These are phyloP conservation scores for Hygrocybe coccinea DNA, from an alignment of 768 basidiomycete species.

Conservation along the genomic window DNA sequence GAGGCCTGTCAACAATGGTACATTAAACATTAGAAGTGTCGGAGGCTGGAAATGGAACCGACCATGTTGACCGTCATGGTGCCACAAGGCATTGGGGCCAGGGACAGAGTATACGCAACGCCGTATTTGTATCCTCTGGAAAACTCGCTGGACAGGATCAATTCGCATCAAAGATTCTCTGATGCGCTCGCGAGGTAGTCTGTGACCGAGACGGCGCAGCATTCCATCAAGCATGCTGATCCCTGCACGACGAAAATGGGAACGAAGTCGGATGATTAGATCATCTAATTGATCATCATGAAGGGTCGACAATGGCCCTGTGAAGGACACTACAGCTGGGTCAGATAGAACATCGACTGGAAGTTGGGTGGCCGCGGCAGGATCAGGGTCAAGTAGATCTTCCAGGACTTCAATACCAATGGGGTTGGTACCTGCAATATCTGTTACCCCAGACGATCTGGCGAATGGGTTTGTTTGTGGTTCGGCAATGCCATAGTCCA, in stretches of 20 bases:
- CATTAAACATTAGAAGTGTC: not conserved
- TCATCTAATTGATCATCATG: conserved; percentile 12
- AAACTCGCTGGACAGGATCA: conserved; percentile 14
- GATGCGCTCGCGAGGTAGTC: conserved; percentile 12
- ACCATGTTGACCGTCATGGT: conserved; percentile 38
- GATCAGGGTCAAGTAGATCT: conserved; percentile 6
- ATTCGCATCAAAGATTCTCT: conserved; percentile 11
- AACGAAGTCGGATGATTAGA: conserved; percentile 7
- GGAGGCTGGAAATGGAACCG: conserved; percentile 1
- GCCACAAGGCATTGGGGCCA: conserved; percentile 32
- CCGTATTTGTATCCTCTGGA: conserved; percentile 13
- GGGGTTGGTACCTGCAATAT: conserved; percentile 6
- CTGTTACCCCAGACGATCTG: not conserved
- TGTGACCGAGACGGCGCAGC: conserved; percentile 12
- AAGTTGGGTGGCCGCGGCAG: not conserved
- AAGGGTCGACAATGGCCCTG: conserved; percentile 3
- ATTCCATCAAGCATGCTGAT: conserved; percentile 19
- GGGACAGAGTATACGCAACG: conserved; percentile 23
- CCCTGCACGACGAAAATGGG: conserved; percentile 12
- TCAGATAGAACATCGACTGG: not conserved
- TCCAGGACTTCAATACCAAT: conserved; percentile 7
- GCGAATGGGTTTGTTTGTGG: conserved; percentile 9
- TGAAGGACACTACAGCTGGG: not conserved
- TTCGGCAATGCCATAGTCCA: conserved; percentile 15
- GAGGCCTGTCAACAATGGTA: conserved; percentile 17